Evolutionary conservation across 2,329 filamentous ascomycete genomes (phyloP).

Genomic region (Cucurbitaria berberidis): DNA sequence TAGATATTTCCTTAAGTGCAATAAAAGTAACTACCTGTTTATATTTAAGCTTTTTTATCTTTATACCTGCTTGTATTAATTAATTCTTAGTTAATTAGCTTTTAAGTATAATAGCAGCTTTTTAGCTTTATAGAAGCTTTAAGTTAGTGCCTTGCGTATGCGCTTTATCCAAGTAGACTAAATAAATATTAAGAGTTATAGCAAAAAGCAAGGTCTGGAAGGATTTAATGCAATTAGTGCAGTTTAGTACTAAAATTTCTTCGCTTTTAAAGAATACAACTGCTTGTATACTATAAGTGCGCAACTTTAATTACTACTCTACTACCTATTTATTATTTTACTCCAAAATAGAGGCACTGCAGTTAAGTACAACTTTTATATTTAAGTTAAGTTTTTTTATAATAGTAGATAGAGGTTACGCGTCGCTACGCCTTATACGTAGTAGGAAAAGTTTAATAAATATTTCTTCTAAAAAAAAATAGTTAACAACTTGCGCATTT

Average conservation of each 20-base stretch:
- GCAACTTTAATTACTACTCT: constrained; percentile 57
- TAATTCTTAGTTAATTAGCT: constrained; percentile 70
- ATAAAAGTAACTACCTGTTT: constrained; percentile 71
- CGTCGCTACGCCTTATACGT: constrained; percentile 29
- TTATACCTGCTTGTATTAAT: constrained; percentile 69
- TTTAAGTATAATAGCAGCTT: constrained; percentile 72
- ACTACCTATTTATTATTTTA: constrained; percentile 55
- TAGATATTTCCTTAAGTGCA: constrained; percentile 64
- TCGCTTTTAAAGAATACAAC: constrained; percentile 66
- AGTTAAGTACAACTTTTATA: constrained; percentile 70
- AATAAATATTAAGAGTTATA: constrained; percentile 62
- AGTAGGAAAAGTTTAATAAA: constrained; percentile 37
- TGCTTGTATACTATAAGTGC: constrained; percentile 31
- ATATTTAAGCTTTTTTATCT: constrained; percentile 61
- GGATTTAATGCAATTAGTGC: constrained; percentile 53
- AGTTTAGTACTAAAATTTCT: constrained; percentile 61
- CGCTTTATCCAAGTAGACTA: constrained; percentile 73
- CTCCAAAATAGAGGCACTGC: constrained; percentile 73
- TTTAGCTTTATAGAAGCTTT: constrained; percentile 62
- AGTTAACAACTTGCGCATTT: constrained; percentile 68
- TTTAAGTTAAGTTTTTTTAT: constrained; percentile 44
- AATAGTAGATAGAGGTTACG: constrained; percentile 56
- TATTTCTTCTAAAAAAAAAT: constrained; percentile 59
- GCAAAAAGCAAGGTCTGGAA: constrained; percentile 66
- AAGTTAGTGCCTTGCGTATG: constrained; percentile 75